Evolutionary conservation across 345 rosid species (phyloP).

Genomic region (Sisymbrium altissimum): DNA sequence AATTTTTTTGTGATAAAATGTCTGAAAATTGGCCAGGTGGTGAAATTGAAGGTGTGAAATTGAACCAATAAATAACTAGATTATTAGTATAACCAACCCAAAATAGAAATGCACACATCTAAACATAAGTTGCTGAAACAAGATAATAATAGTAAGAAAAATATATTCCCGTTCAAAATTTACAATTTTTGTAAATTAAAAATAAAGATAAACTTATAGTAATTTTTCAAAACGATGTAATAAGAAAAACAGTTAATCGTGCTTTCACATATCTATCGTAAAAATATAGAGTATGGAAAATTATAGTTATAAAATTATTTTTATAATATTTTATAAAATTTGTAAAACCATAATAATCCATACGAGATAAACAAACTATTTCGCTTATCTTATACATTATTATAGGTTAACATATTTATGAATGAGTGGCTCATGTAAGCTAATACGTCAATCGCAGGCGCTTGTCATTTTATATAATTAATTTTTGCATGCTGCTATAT

Average conservation of each 20-base stretch:
- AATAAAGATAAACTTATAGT: too few relatives aligned
- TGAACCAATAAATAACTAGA: background rate
- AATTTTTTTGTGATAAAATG: background rate
- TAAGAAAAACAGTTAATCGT: too few relatives aligned
- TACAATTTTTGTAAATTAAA: too few relatives aligned
- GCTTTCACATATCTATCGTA: too few relatives aligned
- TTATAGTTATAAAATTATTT: too few relatives aligned
- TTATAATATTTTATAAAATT: too few relatives aligned
- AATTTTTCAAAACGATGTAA: too few relatives aligned
- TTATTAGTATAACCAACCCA: background rate
- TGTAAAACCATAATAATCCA: background rate
- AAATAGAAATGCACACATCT: background rate
- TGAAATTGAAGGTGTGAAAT: background rate
- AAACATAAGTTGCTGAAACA: background rate
- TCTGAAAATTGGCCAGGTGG: background rate
- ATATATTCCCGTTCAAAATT: too few relatives aligned
- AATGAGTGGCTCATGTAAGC: background rate
- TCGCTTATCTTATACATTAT: background rate
- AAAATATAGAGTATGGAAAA: too few relatives aligned
- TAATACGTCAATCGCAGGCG: constrained; percentile 5
- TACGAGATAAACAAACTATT: background rate
- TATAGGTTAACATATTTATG: background rate
- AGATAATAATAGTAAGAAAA: background rate
- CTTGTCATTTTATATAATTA: background rate
- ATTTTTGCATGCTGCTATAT: constrained; percentile 13